Base-by-base conservation (phyloP, 805 yeast genomes). In the Saturnispora quitensis region DNA sequence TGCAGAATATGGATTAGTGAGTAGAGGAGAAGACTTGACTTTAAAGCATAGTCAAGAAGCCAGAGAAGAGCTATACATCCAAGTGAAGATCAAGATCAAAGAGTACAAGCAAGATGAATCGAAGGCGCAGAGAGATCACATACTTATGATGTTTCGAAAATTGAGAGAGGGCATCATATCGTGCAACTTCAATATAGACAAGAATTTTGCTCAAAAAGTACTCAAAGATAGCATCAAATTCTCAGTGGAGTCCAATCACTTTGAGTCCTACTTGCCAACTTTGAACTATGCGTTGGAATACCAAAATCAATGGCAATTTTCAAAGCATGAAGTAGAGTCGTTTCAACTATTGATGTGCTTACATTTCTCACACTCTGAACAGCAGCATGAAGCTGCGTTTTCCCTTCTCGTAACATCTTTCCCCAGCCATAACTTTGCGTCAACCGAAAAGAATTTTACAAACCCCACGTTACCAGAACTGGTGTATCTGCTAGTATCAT, bases 21-120 rank as follows among this genome's bases (percentile, higher is more conserved):
- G 87, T 55, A 67, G 88, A 52, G 86, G 87, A 1, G 82, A 76
- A 43, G 81, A 76, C 51, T 61, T 60, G 48, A 61, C 76, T 40
- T 67, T 83, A 42, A 81, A 75, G 57, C 59, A 64, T 4, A 74
- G 75, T 57, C 68, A 68, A 3, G 48, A 51, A 4, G 76, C 73
- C 9, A 66, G 86, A 56, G 60, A 57, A 5, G 62, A 62, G 28
- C 72, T 70, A 48, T 76, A 75, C 57, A 57, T 62, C 2, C 56
- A 63, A 36, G 73, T 81, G 3, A 60, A 71, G 28, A 44, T 50
- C 12, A 61, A 68, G 18, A 40, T 60, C 31, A 25, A 56, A 44
- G 47, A 52, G 2, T 35, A 40, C 33, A 31, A 35, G 46, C 44
- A 33, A 38, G n/a, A 40, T n/a, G 33, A 42, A 43, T n/a, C 31